Conservation (phyloP, 768 basidiomycete genomes). For the Lyophyllum decastes region DNA sequence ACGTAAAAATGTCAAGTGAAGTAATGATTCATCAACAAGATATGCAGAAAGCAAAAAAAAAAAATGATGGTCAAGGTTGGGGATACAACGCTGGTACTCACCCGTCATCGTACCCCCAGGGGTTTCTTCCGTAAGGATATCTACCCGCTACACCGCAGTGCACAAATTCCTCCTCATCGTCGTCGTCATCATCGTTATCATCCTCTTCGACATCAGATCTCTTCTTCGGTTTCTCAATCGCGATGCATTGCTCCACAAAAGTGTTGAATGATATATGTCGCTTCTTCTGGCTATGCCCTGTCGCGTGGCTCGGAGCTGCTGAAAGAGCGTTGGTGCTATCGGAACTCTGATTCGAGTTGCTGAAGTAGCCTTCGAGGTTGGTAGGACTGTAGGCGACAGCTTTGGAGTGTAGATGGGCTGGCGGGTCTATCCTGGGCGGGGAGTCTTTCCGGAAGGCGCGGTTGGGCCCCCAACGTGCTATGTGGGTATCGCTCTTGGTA, state of each 20-base stretch:
- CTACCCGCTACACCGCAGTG: slow-evolving; percentile 9
- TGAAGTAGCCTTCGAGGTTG: slow-evolving; percentile 22
- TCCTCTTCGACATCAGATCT: slow-evolving; percentile 21
- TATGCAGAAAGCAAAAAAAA: background rate
- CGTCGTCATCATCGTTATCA: slow-evolving; percentile 24
- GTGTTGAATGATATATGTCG: slow-evolving; percentile 98
- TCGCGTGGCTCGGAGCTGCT: background rate
- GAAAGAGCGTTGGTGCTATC: slow-evolving; percentile 8
- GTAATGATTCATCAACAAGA: background rate
- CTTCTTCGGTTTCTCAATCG: slow-evolving; percentile 75
- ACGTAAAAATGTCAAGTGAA: background rate
- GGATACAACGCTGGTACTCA: slow-evolving; percentile 34
- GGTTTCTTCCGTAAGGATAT: slow-evolving; percentile 23
- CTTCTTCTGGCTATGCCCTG: slow-evolving; percentile 46
- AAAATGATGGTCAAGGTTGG: background rate
- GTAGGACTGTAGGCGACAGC: slow-evolving; percentile 21
- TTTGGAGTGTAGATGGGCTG: slow-evolving; percentile 23
- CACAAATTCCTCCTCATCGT: slow-evolving; percentile 7
- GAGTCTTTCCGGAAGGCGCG: slow-evolving; percentile 62
- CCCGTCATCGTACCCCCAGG: slow-evolving; percentile 63
- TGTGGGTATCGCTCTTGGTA: slow-evolving; percentile 88
- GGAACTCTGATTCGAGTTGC: slow-evolving; percentile 14
- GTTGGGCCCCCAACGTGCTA: slow-evolving; percentile 54
- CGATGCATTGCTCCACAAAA: slow-evolving; percentile 95
- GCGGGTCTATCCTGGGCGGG: slow-evolving; percentile 63